phyloP scores from a whole-genome alignment of 2,329 filamentous ascomycete species.

The Cordyceps javanica region DNA sequence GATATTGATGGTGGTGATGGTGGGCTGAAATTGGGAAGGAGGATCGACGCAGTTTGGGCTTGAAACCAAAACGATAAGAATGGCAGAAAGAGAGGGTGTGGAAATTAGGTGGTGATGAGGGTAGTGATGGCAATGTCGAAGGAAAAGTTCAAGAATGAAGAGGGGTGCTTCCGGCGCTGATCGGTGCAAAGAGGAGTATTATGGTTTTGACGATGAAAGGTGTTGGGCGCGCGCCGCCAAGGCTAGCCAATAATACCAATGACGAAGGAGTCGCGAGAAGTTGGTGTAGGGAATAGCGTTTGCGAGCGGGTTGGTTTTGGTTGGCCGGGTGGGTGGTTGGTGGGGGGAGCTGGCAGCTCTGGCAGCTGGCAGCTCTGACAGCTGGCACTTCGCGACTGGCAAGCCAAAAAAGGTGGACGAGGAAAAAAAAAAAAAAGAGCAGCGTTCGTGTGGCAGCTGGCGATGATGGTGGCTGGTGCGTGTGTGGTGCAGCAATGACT shows the following conservation, averaged over 20 bases:
- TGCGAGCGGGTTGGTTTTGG: too few relatives aligned
- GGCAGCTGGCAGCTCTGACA: conserved; percentile 1
- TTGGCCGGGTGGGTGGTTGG: not conserved
- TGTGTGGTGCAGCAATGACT: not conserved
- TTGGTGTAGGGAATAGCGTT: not conserved
- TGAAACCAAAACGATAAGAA: not conserved
- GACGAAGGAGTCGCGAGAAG: conserved; percentile 3
- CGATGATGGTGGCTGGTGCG: not conserved
- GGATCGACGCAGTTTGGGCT: not conserved
- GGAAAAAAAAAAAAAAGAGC: too few relatives aligned
- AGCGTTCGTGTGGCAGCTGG: not conserved
- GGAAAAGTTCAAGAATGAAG: not conserved
- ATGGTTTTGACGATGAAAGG: not conserved
- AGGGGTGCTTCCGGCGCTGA: not conserved
- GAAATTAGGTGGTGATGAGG: not conserved
- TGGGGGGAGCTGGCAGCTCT: not conserved
- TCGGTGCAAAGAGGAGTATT: not conserved
- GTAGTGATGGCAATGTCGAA: not conserved
- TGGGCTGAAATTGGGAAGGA: not conserved
- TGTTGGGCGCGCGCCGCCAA: not conserved
- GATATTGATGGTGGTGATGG: not conserved
- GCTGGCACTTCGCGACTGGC: not conserved
- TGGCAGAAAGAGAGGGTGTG: not conserved
- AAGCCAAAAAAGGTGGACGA: not conserved
- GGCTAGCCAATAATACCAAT: too few relatives aligned